Evolutionary conservation across 257 asterid species (phyloP).

Genomic region (Lavandula angustifolia): DNA sequence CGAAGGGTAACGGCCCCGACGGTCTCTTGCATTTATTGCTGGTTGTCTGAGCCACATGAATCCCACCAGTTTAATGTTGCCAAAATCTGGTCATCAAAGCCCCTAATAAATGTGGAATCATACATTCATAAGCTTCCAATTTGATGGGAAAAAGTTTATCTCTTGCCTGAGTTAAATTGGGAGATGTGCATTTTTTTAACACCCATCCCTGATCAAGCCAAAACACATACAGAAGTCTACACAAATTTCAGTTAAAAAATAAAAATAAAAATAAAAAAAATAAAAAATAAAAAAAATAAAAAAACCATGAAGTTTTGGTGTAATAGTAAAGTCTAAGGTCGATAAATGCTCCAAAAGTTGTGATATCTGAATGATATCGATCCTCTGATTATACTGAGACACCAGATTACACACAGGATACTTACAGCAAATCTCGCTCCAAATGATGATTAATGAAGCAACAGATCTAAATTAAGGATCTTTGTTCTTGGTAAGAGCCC

Average conservation of each 20-base stretch:
- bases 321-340: too few species aligned
- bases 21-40: constrained; percentile 32
- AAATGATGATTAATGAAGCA: constrained; percentile 12
- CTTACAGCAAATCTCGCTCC: not conserved
- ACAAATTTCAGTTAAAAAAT: too few species aligned
- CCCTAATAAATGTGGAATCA: constrained; percentile 20
- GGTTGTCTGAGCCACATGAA: constrained; percentile 35
- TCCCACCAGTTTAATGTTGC: constrained; percentile 28
- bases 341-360: not conserved
- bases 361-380: constrained; percentile 2
- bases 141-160: not conserved
- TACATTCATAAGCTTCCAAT: not conserved
- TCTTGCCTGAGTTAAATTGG: not conserved
- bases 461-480: constrained; percentile 43
- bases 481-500: constrained; percentile 56
- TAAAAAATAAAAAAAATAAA: too few species aligned
- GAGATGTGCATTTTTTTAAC: too few species aligned
- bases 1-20: constrained; percentile 26
- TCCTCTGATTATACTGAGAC: not conserved
- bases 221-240: too few species aligned
- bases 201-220: too few species aligned
- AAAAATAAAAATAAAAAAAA: too few species aligned
- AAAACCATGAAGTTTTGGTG: too few species aligned
- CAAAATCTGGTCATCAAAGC: constrained; percentile 28
- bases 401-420: not conserved